Base-by-base conservation (phyloP, 352 stramenopile genomes). In the Phytophthora vignae region DNA sequence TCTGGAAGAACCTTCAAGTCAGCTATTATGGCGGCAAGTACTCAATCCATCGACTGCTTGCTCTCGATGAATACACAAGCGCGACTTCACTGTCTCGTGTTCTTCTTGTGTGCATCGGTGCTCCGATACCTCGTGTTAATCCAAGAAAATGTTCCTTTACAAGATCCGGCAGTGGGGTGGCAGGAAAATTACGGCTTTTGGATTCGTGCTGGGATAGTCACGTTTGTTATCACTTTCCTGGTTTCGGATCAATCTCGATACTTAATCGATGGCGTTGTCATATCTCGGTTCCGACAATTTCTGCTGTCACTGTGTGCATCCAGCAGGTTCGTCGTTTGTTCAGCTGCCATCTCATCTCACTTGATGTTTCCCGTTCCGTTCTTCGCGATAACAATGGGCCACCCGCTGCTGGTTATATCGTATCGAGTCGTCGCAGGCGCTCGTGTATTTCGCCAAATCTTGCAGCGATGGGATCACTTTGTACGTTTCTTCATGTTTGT, bases 41-140 rank as follows among this genome's bases (percentile, higher is more conserved):
- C 31, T 60, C 33, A 3, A 21, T 60, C n/a, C 29, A 60, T 22
- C 44, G 36, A 19, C 29, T 60, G 55, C 22, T 66, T 4, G 56
- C 57, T 21, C 57, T 72, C 7, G 57, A 72, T 49, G 59, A 66
- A n/a, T 67, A 63, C n/a, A 53, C 50, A 9, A 14, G 29, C 11
- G 33, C 6, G 2, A 14, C 33, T 40, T 40, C 33, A 14, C 12
- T 55, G 7, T 31, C 15, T n/a, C 52, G 46, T 8, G 54, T 33
- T 2, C 15, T 64, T 4, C 31, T 58, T 12, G 36, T 61, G 9
- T 68, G 48, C 27, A 11, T 52, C 10, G 9, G 36, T 9, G 31
- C 25, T 8, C 54, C 50, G 9, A 27, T 67, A 7, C 60, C 60
- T 59, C 22, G 33, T 60, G 14, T 38, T 68, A 11, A 8, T 31